Evolutionary conservation across 805 yeast genomes (phyloP).

Genomic region (Phaffomyces thermotolerans): DNA sequence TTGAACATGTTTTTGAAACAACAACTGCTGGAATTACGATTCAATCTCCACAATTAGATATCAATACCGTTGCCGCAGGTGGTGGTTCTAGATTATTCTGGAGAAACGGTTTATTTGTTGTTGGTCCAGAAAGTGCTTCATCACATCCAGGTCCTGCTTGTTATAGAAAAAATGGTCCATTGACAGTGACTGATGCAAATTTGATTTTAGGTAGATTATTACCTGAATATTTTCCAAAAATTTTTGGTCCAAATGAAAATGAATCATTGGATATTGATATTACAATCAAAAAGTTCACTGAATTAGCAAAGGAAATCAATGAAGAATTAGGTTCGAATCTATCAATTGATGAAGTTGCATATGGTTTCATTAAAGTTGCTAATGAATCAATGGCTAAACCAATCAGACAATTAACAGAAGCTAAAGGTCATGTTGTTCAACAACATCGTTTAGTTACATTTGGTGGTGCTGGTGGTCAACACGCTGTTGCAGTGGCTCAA

Average conservation of each 20-base stretch:
- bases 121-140: slow-evolving; percentile 83
- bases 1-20: slow-evolving; percentile 77
- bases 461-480: slow-evolving; percentile 95
- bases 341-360: slow-evolving; percentile 63
- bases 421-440: slow-evolving; percentile 64
- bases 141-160: slow-evolving; percentile 91
- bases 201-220: slow-evolving; percentile 62
- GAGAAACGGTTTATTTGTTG: slow-evolving; percentile 67
- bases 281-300: slow-evolving; percentile 42
- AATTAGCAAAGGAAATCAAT: slow-evolving; percentile 52
- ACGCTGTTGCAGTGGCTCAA: slow-evolving; percentile 71
- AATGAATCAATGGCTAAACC: slow-evolving; percentile 90
- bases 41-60: slow-evolving; percentile 79
- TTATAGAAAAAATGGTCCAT: slow-evolving; percentile 76
- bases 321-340: slow-evolving; percentile 30
- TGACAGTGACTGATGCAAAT: slow-evolving; percentile 84
- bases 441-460: slow-evolving; percentile 72
- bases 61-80: slow-evolving; percentile 80
- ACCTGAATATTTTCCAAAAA: slow-evolving; percentile 71
- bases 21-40: slow-evolving; percentile 78
- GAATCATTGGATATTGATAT: slow-evolving; percentile 55
- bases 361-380: slow-evolving; percentile 77
- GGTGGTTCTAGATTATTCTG: slow-evolving; percentile 68
- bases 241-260: slow-evolving; percentile 76
- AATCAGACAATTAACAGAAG: slow-evolving; percentile 75